Conservation (phyloP, 495 filamentous ascomycete genomes). For the Paragyromitra xinjiangensis region DNA sequence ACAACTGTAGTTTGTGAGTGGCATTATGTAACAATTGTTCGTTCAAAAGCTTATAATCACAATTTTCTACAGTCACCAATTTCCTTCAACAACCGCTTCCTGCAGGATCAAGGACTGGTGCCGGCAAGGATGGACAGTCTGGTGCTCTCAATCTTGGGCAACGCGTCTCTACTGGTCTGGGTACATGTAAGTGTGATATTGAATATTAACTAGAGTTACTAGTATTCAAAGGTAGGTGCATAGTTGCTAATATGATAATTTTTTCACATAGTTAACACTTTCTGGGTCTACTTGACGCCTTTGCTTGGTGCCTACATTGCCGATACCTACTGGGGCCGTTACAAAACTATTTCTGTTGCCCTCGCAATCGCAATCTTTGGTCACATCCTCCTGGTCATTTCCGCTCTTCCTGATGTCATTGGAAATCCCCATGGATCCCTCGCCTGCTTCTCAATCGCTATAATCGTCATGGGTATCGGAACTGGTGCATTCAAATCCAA, state of each 20-base stretch:
- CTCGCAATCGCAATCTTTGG: constrained; percentile 69
- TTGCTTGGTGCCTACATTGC: constrained; percentile 70
- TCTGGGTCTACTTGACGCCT: constrained; percentile 79
- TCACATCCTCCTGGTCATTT: constrained; percentile 71
- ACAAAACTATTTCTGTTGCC: constrained; percentile 71
- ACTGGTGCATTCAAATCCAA: constrained; percentile 75
- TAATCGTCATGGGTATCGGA: constrained; percentile 72
- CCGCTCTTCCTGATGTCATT: constrained; percentile 70
- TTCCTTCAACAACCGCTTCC: constrained; percentile 76
- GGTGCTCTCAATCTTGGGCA: constrained; percentile 76
- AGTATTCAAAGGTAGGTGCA: background rate
- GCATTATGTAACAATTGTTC: background rate
- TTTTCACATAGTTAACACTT: constrained; percentile 65
- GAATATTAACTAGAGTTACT: background rate
- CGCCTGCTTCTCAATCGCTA: constrained; percentile 68
- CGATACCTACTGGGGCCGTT: constrained; percentile 75
- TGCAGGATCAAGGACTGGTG: constrained; percentile 68
- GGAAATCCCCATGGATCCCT: constrained; percentile 64
- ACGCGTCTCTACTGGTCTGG: constrained; percentile 70
- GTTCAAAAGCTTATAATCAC: constrained; percentile 20
- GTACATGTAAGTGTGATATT: constrained; percentile 60
- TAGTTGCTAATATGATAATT: constrained; percentile 9
- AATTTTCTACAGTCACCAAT: constrained; percentile 63
- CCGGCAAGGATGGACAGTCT: constrained; percentile 63
- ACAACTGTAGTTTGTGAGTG: constrained; percentile 73